Percentiles rank a stretch among this genome's conserved stretches.
Conservation (phyloP, 129 eudicot genomes). For the Smallanthus sonchifolius region DNA sequence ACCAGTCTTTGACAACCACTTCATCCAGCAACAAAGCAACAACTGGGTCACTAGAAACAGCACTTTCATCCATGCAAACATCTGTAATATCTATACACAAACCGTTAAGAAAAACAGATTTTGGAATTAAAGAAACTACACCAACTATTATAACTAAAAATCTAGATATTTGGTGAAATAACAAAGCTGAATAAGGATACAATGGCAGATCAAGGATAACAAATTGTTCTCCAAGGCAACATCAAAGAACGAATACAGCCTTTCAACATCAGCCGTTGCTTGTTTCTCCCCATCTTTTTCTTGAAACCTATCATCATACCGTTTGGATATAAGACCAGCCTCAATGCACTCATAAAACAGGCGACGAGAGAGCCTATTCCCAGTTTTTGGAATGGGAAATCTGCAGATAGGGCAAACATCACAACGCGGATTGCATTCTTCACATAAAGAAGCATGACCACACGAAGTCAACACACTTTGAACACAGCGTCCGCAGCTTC, state of each 20-base stretch:
- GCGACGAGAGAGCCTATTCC: constrained; percentile 61
- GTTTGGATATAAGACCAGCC: constrained; percentile 87
- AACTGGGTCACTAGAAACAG: constrained; percentile 95
- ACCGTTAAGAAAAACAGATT: constrained; percentile 46
- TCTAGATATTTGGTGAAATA: constrained; percentile 1
- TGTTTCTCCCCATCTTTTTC: constrained; percentile 62
- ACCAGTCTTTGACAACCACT: constrained; percentile 98
- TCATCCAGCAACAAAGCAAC: constrained; percentile 92
- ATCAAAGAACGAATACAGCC: constrained; percentile 84
- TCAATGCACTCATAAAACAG: constrained; percentile 93
- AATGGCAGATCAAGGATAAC: constrained; percentile 79
- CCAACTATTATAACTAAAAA: not conserved
- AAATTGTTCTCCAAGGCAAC: constrained; percentile 92
- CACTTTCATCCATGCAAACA: constrained; percentile 99
- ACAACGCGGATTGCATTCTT: constrained; percentile 90
- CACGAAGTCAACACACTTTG: constrained; percentile 72
- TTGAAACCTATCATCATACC: constrained; percentile 71
- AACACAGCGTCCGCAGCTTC: constrained; percentile 88
- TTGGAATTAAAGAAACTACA: constrained; percentile 1
- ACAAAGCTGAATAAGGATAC: constrained; percentile 56
- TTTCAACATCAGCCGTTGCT: constrained; percentile 62
- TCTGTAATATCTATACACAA: constrained; percentile 76
- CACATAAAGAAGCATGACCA: constrained; percentile 93
- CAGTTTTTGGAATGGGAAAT: constrained; percentile 56
- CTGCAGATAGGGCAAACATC: constrained; percentile 93